phyloP scores from a whole-genome alignment of 129 eudicot genomes.

The Scalesia atractyloides region DNA sequence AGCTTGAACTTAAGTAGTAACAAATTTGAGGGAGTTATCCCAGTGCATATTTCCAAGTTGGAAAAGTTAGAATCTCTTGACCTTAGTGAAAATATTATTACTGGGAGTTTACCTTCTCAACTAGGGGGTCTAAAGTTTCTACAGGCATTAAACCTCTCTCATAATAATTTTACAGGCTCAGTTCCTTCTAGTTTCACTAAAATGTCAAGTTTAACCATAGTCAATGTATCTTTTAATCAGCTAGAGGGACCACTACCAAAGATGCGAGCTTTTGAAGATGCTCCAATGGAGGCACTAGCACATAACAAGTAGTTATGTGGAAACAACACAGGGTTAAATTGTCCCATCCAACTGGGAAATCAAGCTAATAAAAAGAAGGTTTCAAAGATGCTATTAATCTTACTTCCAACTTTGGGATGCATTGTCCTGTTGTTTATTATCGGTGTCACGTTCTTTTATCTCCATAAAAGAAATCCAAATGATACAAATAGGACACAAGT shows the following conservation, averaged over 20 bases:
- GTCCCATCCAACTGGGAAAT: constrained; percentile 11
- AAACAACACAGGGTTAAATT: constrained; percentile 34
- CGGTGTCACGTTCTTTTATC: constrained; percentile 1
- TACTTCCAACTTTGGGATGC: constrained; percentile 20
- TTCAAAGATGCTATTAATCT: background rate
- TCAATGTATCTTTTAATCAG: constrained; percentile 38
- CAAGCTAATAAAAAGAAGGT: background rate
- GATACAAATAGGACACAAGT: constrained; percentile 6
- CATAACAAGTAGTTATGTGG: constrained; percentile 48
- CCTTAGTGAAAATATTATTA: constrained; percentile 37
- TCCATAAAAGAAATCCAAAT: constrained; percentile 1
- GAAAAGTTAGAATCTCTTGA: constrained; percentile 29
- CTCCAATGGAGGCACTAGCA: constrained; percentile 29
- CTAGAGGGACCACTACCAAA: constrained; percentile 40
- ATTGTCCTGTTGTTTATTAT: background rate
- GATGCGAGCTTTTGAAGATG: constrained; percentile 32
- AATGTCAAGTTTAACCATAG: constrained; percentile 25
- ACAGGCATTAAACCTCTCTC: constrained; percentile 40
- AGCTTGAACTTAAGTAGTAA: constrained; percentile 43
- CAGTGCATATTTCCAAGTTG: constrained; percentile 25
- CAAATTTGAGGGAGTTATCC: constrained; percentile 29
- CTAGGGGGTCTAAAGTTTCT: constrained; percentile 26
- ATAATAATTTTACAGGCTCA: constrained; percentile 37
- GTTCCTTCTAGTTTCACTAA: constrained; percentile 29
- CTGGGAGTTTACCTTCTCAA: constrained; percentile 31